Conservation (phyloP, 1,139 yeast genomes). For the Suhomyces bribrorum region DNA sequence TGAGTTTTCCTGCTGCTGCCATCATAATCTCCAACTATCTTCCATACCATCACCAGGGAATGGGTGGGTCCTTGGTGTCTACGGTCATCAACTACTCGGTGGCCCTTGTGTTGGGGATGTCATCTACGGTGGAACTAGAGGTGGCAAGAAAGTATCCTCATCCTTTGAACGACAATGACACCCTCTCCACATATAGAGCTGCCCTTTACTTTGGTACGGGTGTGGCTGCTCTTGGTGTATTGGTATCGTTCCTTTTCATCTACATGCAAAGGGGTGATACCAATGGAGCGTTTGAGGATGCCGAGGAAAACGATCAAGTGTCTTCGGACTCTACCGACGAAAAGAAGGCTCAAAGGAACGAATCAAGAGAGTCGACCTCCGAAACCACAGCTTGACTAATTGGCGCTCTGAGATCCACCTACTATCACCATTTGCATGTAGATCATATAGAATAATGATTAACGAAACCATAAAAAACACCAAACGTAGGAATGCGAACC, state of each 20-base stretch:
- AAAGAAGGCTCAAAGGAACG: background rate
- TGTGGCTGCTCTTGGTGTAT: slow-evolving; percentile 36
- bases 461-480: background rate
- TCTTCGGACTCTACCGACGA: background rate
- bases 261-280: slow-evolving; percentile 23
- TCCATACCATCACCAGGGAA: slow-evolving; percentile 56
- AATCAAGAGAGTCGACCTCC: background rate
- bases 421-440: background rate
- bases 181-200: slow-evolving; percentile 41
- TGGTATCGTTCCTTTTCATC: slow-evolving; percentile 33
- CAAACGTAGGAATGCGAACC: no score
- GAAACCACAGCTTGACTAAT: background rate
- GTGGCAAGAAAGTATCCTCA: slow-evolving; percentile 20
- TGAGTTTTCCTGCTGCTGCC: slow-evolving; percentile 59
- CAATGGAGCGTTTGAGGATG: slow-evolving; percentile 9
- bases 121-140: slow-evolving; percentile 48
- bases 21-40: slow-evolving; percentile 51
- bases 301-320: background rate
- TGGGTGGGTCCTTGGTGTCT: slow-evolving; percentile 59
- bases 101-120: slow-evolving; percentile 53
- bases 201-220: slow-evolving; percentile 47
- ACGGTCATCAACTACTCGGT: slow-evolving; percentile 58
- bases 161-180: slow-evolving; percentile 17
- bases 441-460: background rate
- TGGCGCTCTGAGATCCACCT: no score